Base-by-base conservation (phyloP, 192 early-diverging fungal species). In the Globomyces pollinis-pini region DNA sequence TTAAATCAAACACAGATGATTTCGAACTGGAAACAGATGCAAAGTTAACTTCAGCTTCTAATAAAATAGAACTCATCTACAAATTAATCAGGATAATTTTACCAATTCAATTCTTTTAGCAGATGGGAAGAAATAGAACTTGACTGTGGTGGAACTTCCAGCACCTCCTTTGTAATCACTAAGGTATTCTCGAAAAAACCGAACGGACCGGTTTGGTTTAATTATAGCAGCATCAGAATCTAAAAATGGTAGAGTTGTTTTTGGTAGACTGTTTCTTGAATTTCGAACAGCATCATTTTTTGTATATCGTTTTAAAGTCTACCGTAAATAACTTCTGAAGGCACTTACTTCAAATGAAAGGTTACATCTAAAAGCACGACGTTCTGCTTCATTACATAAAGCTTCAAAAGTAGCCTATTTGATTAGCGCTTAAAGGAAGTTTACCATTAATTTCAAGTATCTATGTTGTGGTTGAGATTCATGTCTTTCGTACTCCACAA, bases 401-500 rank as follows among this genome's bases (percentile, higher is more conserved):
- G 26, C 31, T 33, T 57, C 55, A 57, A 57, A 57, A 4, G 55
- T 34, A n/a, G 31, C 31, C n/a, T 41, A 30, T n/a, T n/a, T n/a
- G n/a, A n/a, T n/a, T n/a, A n/a, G n/a, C n/a, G n/a, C n/a, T n/a
- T n/a, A n/a, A n/a, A n/a, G n/a, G n/a, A n/a, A n/a, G n/a, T n/a
- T n/a, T n/a, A n/a, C n/a, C n/a, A n/a, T n/a, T 28, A 28, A 20
- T 29, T 57, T 26, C 16, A 57, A 44, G 16, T 33, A 51, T 33
- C 50, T 30, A 9, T n/a, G 16, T 26, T 30, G 21, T 18, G 30
- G 30, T 16, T 34, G 15, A 8, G 18, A 12, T 29, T 57, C 28
- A n/a, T 23, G 15, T 16, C 18, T 44, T 57, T 57, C 55, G n/a
- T 28, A 57, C 21, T 57, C 28, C 8, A 57, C 24, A 39, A 57